Evolutionary conservation across 768 basidiomycete genomes (phyloP).

Genomic region (Candolleomyces aberdarensis): DNA sequence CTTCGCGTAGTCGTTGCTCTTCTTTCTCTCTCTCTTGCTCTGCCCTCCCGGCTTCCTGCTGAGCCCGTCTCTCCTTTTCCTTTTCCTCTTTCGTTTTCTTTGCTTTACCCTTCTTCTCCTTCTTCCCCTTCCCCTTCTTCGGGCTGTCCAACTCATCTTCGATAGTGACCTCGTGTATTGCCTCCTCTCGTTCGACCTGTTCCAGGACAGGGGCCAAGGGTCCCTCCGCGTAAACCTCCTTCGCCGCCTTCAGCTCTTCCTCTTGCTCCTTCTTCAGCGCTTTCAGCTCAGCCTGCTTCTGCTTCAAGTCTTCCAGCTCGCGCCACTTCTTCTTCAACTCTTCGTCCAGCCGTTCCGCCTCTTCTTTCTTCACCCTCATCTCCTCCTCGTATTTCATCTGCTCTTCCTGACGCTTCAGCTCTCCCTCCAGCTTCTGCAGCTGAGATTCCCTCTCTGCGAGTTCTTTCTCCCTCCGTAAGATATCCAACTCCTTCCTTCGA

Average conservation of each 20-base stretch:
- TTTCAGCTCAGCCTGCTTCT: background rate
- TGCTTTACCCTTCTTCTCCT: conserved; percentile 4
- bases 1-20: conserved; percentile 14
- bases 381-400: conserved; percentile 16
- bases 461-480: background rate
- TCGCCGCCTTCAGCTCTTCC: conserved; percentile 5
- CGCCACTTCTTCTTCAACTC: conserved; percentile 12
- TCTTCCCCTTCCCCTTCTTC: conserved; percentile 13
- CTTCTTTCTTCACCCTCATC: conserved; percentile 18
- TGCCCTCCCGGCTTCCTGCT: conserved; percentile 10
- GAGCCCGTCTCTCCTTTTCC: conserved; percentile 8
- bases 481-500: background rate
- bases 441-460: too few relatives aligned
- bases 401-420: too few relatives aligned
- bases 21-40: conserved; percentile 12
- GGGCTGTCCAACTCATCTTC: conserved; percentile 13
- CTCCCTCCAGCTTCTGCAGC: too few relatives aligned
- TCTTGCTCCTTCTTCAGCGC: conserved; percentile 6
- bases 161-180: background rate
- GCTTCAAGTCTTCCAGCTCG: conserved; percentile 7
- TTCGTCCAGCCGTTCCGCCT: conserved; percentile 12
- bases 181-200: too few relatives aligned
- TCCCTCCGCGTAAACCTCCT: background rate
- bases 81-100: conserved; percentile 8
- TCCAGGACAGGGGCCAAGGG: background rate